These are phyloP conservation scores for Hygrocybe punicea DNA, from an alignment of 768 basidiomycete genomes.

Conservation along the genomic window DNA sequence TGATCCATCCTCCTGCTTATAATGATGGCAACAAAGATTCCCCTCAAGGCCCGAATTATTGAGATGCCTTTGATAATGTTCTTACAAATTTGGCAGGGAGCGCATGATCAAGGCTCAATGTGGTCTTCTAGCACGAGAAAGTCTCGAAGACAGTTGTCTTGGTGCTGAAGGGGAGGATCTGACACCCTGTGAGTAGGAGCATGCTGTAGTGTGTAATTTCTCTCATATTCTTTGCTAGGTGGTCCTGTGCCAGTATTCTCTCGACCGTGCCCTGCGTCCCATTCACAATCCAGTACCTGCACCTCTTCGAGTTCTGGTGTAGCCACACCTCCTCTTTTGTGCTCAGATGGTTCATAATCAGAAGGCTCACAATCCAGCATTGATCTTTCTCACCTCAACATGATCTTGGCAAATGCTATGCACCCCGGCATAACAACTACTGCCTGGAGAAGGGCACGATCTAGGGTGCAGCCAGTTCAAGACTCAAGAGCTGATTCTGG, in stretches of 20 bases:
- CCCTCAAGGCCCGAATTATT: slow-evolving; percentile 47
- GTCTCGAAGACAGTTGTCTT: slow-evolving; percentile 62
- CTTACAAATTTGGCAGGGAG: slow-evolving; percentile 62
- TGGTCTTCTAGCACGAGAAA: slow-evolving; percentile 62
- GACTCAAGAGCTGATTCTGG: too few relatives aligned
- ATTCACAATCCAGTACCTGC: slow-evolving; percentile 67
- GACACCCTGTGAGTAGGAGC: slow-evolving; percentile 44
- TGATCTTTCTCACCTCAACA: slow-evolving; percentile 60
- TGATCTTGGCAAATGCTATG: slow-evolving; percentile 52
- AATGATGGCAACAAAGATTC: slow-evolving; percentile 27
- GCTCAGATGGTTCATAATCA: slow-evolving; percentile 63
- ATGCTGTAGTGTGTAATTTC: slow-evolving; percentile 3
- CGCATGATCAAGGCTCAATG: slow-evolving; percentile 63
- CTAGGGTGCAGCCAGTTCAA: too few relatives aligned
- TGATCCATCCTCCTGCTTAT: slow-evolving; percentile 21
- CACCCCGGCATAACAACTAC: slow-evolving; percentile 47
- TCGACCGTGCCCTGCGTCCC: slow-evolving; percentile 47
- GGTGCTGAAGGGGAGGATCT: slow-evolving; percentile 66
- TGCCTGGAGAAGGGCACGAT: slow-evolving; percentile 35
- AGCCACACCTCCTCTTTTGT: slow-evolving; percentile 68
- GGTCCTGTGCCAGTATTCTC: slow-evolving; percentile 45
- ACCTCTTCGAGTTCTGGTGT: slow-evolving; percentile 61
- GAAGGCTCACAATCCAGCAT: slow-evolving; percentile 77
- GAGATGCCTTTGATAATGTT: slow-evolving; percentile 67
- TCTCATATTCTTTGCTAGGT: background rate